phyloP scores from a whole-genome alignment of 2,329 filamentous ascomycete species.

The Ophiostoma populinum region DNA sequence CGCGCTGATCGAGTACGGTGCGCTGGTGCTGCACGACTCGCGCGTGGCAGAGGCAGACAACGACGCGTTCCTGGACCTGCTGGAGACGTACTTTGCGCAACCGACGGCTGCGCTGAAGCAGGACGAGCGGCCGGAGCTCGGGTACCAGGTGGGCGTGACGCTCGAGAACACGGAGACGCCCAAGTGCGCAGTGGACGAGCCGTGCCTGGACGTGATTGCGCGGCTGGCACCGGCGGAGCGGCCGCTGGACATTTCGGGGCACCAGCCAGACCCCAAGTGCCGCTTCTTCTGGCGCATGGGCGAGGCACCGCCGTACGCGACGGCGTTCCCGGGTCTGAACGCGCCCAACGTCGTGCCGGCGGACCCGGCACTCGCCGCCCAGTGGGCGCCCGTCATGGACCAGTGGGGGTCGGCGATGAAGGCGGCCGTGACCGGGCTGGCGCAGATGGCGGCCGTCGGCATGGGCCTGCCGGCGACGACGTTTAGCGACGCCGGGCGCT shows the following conservation, averaged over 20 bases:
- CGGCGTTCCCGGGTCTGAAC: conserved; percentile 37
- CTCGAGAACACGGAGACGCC: conserved; percentile 47
- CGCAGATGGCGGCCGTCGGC: conserved; percentile 41
- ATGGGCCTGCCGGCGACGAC: conserved; percentile 33
- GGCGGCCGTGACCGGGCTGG: conserved; percentile 37
- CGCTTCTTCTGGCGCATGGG: conserved; percentile 47
- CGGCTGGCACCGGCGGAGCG: conserved; percentile 36
- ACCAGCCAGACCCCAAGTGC: conserved; percentile 42
- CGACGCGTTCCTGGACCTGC: conserved; percentile 37
- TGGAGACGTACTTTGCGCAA: conserved; percentile 49
- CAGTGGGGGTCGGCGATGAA: conserved; percentile 44
- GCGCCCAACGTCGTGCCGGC: conserved; percentile 34
- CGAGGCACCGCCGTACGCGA: conserved; percentile 34
- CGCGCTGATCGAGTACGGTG: conserved; percentile 42
- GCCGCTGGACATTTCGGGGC: conserved; percentile 38
- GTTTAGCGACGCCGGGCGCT: conserved; percentile 36
- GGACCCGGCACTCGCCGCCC: conserved; percentile 26
- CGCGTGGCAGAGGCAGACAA: conserved; percentile 39
- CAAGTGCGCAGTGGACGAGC: conserved; percentile 44
- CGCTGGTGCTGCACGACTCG: conserved; percentile 41
- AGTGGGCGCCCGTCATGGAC: conserved; percentile 38
- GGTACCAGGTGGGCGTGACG: conserved; percentile 44
- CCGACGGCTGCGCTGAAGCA: conserved; percentile 24
- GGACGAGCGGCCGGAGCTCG: conserved; percentile 39
- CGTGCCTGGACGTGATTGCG: conserved; percentile 38